phyloP scores from a whole-genome alignment of 2,329 filamentous ascomycete genomes.

The Raffaelea ambrosiae region DNA sequence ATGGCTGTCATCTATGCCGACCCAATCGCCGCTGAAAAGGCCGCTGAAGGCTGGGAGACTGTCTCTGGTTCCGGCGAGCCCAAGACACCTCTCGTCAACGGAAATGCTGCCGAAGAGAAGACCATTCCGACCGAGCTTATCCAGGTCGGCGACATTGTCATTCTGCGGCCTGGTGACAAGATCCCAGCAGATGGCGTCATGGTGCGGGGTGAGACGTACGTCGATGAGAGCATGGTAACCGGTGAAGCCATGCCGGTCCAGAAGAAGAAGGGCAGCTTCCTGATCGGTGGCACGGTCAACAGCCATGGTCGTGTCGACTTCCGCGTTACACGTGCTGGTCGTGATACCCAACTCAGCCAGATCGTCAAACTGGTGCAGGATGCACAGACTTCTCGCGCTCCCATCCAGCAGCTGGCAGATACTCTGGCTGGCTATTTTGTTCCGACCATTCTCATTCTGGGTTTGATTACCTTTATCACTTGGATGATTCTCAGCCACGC shows the following conservation, averaged over 20 bases:
- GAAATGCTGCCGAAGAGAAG: slow-evolving; percentile 67
- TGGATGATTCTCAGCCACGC: slow-evolving; percentile 96
- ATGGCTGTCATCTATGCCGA: slow-evolving; percentile 97
- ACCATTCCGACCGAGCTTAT: slow-evolving; percentile 90
- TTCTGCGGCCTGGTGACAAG: slow-evolving; percentile 91
- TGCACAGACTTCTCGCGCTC: slow-evolving; percentile 86
- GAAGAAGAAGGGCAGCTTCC: slow-evolving; percentile 68
- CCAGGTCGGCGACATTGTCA: slow-evolving; percentile 86
- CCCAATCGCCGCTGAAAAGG: slow-evolving; percentile 86
- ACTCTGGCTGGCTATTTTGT: slow-evolving; percentile 90
- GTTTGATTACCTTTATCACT: slow-evolving; percentile 71
- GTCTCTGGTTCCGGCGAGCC: slow-evolving; percentile 27
- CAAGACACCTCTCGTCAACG: slow-evolving; percentile 37
- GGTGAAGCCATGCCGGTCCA: slow-evolving; percentile 93
- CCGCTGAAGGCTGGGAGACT: slow-evolving; percentile 67
- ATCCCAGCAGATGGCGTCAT: slow-evolving; percentile 88
- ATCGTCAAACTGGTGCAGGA: slow-evolving; percentile 98
- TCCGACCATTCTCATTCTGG: slow-evolving; percentile 77
- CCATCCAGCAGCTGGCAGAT: slow-evolving; percentile 90
- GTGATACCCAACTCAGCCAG: slow-evolving; percentile 93
- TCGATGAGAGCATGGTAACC: slow-evolving; percentile 98
- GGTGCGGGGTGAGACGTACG: slow-evolving; percentile 81
- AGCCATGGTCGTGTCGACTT: slow-evolving; percentile 87
- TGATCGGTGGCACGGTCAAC: slow-evolving; percentile 95
- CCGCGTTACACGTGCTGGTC: slow-evolving; percentile 81